These are phyloP conservation scores for Calcarisporium arbuscula DNA, from an alignment of 2,329 filamentous ascomycete species.

Conservation along the genomic window DNA sequence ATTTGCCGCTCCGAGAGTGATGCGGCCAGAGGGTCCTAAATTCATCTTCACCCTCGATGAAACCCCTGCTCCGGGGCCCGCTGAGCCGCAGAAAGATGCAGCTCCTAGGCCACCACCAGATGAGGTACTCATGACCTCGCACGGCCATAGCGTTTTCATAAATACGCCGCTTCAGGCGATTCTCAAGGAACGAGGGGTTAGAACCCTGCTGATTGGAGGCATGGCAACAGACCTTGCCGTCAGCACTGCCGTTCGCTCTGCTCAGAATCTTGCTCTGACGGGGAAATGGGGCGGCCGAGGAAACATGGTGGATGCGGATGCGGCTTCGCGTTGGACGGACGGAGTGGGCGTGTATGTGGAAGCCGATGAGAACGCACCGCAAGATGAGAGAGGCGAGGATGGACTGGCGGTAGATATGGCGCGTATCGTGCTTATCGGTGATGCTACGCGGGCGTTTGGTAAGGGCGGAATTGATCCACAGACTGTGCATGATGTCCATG, in stretches of 20 bases:
- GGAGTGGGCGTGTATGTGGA: slow-evolving; percentile 7
- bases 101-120: neutral
- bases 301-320: slow-evolving; percentile 8
- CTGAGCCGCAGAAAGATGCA: neutral
- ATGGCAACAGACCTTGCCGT: slow-evolving; percentile 8
- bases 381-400: slow-evolving; percentile 4
- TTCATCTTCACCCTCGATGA: slow-evolving; percentile 3
- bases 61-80: neutral
- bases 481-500: slow-evolving; percentile 8
- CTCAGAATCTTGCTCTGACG: slow-evolving; percentile 9
- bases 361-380: neutral
- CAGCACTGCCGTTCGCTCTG: slow-evolving; percentile 10
- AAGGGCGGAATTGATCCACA: slow-evolving; percentile 10
- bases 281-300: slow-evolving; percentile 12
- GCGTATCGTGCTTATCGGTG: slow-evolving; percentile 10
- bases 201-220: slow-evolving; percentile 9
- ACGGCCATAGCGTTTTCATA: slow-evolving; percentile 6
- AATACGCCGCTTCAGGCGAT: slow-evolving; percentile 7
- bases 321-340: slow-evolving; percentile 5
- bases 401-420: slow-evolving; percentile 11
- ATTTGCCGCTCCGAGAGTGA: slow-evolving; percentile 6
- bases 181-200: slow-evolving; percentile 7
- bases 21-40: slow-evolving; percentile 1
- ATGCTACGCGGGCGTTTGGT: slow-evolving; percentile 9
- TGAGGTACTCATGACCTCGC: slow-evolving; percentile 4